Evolutionary conservation across 768 basidiomycete genomes (phyloP), one percentile per base, ranked within the genome.

Genomic region (Collybia mongolica): DNA sequence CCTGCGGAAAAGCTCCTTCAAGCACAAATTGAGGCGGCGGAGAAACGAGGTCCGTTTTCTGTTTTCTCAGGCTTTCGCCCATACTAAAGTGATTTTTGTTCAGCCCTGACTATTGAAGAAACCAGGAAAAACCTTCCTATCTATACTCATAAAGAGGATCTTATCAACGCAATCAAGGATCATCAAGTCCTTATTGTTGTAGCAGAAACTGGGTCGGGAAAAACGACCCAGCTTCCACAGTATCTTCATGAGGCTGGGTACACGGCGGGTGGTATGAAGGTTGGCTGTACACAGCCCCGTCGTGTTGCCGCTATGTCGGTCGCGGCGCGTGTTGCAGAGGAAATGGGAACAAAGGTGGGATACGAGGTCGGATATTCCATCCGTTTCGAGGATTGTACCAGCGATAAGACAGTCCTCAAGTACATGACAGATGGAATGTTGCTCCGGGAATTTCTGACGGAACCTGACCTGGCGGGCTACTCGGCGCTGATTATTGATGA

Each of bases 381-480:
- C 59, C 92, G 97, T 26, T 99, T 99, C 72, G 97, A 99, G 70
- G 97, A 99, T 68, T 97, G 94, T 67, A 99, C 97, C 17, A 97
- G 93, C 73, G 94, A 98, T 76, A 98, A 97, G 75, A 99, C 97
- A 3, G 88, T 95, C 39, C 76, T 99, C 62, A 98, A 99, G 71
- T 99, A 99, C 71, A 97, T 99, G 97, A 99, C 97, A 39, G 97
- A 99, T 63, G 97, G 97, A 28, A 98, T 99, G 97, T 77, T 99
- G 22, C 72, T 98, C 39, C 82, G 97, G 61, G 94, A 98, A 68
- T 98, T 98, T 69, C 72, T 99, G 62, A 98, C 97, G 8, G 97
- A 99, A 67, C 97, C 97, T 0, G 93, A 95, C 72, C 70, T 99
- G 47, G 96, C 93, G 12, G 92, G 92, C 3, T 99, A 98, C 65